Evolutionary conservation across 768 basidiomycete genomes (phyloP).

Genomic region (Coprinopsis strossmayeri): DNA sequence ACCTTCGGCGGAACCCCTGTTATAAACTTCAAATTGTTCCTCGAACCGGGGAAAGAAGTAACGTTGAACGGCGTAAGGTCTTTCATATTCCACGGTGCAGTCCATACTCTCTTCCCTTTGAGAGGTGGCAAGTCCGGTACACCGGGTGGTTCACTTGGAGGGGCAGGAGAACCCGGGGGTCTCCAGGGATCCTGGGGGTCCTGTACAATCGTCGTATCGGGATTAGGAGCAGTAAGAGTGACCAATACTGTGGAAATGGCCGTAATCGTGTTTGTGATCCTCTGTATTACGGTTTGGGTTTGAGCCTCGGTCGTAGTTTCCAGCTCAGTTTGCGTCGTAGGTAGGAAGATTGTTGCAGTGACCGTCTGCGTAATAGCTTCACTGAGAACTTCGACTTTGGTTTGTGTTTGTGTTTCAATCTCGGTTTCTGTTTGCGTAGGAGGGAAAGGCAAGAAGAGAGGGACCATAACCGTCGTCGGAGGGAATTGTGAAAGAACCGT

Average conservation of each 20-base stretch:
- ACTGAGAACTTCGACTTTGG: too few relatives aligned
- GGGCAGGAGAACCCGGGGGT: neutral
- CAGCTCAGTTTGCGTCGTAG: neutral
- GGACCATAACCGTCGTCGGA: neutral
- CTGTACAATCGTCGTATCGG: neutral
- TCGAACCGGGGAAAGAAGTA: slow-evolving; percentile 46
- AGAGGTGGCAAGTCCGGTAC: neutral
- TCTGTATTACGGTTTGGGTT: too few relatives aligned
- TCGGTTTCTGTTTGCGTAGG: neutral
- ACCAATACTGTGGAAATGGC: slow-evolving; percentile 1
- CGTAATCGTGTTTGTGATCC: neutral
- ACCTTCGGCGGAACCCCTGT: slow-evolving; percentile 33
- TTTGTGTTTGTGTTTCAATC: neutral
- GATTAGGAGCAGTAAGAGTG: neutral
- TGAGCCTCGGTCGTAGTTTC: too few relatives aligned
- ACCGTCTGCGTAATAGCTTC: too few relatives aligned
- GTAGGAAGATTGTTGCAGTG: neutral
- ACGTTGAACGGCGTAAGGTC: slow-evolving; percentile 58
- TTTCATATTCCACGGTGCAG: slow-evolving; percentile 43
- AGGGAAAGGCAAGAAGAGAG: slow-evolving; percentile 1
- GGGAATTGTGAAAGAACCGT: too few relatives aligned
- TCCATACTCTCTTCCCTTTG: slow-evolving; percentile 36
- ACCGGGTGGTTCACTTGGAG: neutral
- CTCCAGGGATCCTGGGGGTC: neutral
- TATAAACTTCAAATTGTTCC: slow-evolving; percentile 51